A percentile compares a stretch with the other conserved stretches of the same genome.
Conservation (phyloP, 352 stramenopile species). For the Globisporangium nagaii region DNA sequence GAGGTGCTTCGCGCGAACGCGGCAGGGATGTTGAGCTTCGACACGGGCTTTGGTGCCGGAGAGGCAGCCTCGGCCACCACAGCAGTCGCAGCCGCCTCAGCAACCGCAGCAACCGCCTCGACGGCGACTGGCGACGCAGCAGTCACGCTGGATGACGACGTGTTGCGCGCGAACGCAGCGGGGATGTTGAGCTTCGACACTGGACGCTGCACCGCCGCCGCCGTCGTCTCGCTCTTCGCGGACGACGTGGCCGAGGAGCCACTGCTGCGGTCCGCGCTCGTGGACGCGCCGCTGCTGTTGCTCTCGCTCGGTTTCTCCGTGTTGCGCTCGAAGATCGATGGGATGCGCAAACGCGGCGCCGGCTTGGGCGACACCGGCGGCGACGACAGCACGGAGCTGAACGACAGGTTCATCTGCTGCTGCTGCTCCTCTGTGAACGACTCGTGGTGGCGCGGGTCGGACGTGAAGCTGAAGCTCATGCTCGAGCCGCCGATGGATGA, state of each 20-base stretch:
- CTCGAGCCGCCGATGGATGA: constrained; percentile 11
- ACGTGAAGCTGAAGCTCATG: constrained; percentile 18
- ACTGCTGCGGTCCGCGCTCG: constrained; percentile 9
- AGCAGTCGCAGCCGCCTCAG: not conserved
- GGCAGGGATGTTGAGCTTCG: constrained; percentile 47
- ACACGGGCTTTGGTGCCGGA: constrained; percentile 45
- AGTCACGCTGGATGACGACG: not conserved
- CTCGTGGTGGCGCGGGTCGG: constrained; percentile 11
- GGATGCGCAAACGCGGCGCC: constrained; percentile 39
- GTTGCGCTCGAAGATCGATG: constrained; percentile 47
- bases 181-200: constrained; percentile 18
- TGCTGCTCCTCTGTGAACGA: constrained; percentile 9
- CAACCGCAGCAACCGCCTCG: not conserved
- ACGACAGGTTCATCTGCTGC: constrained; percentile 1
- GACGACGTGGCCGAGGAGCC: constrained; percentile 21
- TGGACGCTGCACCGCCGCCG: constrained; percentile 1
- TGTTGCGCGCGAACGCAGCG: constrained; percentile 8
- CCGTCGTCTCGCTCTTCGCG: constrained; percentile 18
- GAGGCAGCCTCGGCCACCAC: constrained; percentile 7
- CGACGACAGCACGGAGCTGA: constrained; percentile 11
- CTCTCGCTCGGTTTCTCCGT: constrained; percentile 7
- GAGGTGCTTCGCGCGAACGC: constrained; percentile 47
- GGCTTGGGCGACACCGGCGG: constrained; percentile 13
- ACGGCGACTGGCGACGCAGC: not conserved
- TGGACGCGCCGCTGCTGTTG: not conserved